These are phyloP conservation scores for Colletotrichum acutatum DNA, from an alignment of 2,329 filamentous ascomycete genomes.

Conservation along the genomic window DNA sequence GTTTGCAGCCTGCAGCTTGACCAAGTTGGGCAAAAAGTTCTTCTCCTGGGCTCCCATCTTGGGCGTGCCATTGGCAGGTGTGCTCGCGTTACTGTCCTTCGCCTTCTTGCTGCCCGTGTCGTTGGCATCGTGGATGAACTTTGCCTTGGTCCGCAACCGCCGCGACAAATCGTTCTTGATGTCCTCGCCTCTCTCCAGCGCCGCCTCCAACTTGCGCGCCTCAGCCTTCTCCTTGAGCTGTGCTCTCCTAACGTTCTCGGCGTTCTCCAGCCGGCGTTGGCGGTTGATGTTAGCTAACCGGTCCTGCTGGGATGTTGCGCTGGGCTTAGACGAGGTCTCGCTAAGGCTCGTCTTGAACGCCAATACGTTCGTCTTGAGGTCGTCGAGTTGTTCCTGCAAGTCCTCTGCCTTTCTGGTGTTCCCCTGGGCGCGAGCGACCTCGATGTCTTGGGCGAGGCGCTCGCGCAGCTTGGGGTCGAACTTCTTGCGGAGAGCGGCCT, in stretches of 20 bases:
- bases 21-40: constrained; percentile 61
- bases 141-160: constrained; percentile 73
- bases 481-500: constrained; percentile 74
- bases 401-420: constrained; percentile 67
- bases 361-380: constrained; percentile 74
- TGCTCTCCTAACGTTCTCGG: constrained; percentile 90
- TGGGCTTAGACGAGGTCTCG: constrained; percentile 61
- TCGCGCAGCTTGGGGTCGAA: constrained; percentile 76
- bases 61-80: constrained; percentile 64
- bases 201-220: constrained; percentile 69
- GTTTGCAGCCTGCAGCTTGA: constrained; percentile 64
- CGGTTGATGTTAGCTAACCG: constrained; percentile 85
- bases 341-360: constrained; percentile 77
- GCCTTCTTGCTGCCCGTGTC: constrained; percentile 45
- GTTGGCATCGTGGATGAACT: constrained; percentile 74
- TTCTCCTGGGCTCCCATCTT: constrained; percentile 56
- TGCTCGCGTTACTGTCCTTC: constrained; percentile 60
- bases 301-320: constrained; percentile 77
- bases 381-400: constrained; percentile 70
- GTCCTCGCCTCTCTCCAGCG: constrained; percentile 71
- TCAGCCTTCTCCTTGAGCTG: constrained; percentile 83
- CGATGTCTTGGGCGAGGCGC: constrained; percentile 71
- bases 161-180: constrained; percentile 68
- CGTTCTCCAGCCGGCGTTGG: constrained; percentile 84
- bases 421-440: constrained; percentile 72